phyloP scores from a whole-genome alignment of 805 yeast genomes.

The Candida hungchunana region DNA sequence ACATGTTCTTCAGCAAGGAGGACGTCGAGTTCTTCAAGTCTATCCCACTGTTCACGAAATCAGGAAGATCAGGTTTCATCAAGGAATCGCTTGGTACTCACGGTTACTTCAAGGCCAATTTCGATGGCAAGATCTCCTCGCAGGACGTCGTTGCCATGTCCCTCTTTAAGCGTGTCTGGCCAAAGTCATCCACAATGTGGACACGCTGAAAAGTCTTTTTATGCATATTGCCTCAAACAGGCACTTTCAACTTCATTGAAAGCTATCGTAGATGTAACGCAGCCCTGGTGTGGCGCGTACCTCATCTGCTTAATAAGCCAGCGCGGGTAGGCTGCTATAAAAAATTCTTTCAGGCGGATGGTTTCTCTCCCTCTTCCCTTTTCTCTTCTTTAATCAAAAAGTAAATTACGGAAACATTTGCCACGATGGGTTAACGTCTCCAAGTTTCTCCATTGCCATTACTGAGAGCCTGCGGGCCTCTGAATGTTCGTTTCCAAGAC shows the following conservation, averaged over 20 bases:
- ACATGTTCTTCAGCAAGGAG: conserved; percentile 92
- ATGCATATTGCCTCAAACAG: too few species aligned
- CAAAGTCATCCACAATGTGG: conserved; percentile 43
- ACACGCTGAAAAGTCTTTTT: conserved; percentile 11
- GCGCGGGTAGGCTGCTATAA: too few species aligned
- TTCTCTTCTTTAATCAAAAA: conserved; percentile 29
- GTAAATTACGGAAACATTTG: conserved; percentile 30
- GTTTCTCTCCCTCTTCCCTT: conserved; percentile 10
- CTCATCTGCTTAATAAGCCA: conserved; percentile 1
- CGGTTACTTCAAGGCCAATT: conserved; percentile 94
- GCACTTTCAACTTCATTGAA: too few species aligned
- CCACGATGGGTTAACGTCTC: conserved; percentile 29
- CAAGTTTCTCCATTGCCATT: conserved; percentile 31
- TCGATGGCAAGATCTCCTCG: conserved; percentile 84
- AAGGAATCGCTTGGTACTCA: conserved; percentile 97
- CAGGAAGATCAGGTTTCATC: conserved; percentile 91
- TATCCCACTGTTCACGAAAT: conserved; percentile 86
- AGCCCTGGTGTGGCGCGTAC: conserved; percentile 12
- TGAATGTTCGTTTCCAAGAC: conserved; percentile 29
- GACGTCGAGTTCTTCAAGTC: conserved; percentile 89
- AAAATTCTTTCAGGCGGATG: conserved; percentile 5
- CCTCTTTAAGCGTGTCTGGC: conserved; percentile 92
- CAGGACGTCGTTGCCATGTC: conserved; percentile 96
- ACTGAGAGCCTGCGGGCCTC: conserved; percentile 26
- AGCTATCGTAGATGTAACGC: too few species aligned